Conservation (phyloP, 164 flowering plant species). For the Vitis amurensis region DNA sequence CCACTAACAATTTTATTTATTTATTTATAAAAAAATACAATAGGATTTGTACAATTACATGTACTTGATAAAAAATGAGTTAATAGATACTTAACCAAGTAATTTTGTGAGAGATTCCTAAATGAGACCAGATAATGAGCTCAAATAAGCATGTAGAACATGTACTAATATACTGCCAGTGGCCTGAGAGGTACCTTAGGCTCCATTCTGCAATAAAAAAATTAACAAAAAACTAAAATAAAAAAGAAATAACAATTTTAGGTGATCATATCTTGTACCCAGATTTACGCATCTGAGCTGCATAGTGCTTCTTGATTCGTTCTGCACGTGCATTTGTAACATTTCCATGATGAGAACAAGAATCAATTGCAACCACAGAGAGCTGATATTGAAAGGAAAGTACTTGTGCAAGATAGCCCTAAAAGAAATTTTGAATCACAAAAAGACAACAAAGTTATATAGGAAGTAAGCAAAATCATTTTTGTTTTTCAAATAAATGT, state of each 20-base stretch:
- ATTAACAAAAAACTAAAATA: not conserved
- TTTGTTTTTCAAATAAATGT: not conserved
- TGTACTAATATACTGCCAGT: too few relatives aligned
- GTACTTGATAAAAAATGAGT: too few relatives aligned
- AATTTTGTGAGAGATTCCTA: too few relatives aligned
- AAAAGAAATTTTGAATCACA: conserved; percentile 9
- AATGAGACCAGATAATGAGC: too few relatives aligned
- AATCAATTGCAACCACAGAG: conserved; percentile 82
- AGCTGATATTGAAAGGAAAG: conserved; percentile 74
- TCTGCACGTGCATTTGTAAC: conserved; percentile 73
- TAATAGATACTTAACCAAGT: too few relatives aligned
- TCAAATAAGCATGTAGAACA: too few relatives aligned
- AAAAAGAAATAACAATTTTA: not conserved
- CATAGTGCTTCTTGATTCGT: conserved; percentile 76
- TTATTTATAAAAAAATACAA: too few relatives aligned
- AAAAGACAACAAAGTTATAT: not conserved
- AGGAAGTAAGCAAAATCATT: too few relatives aligned
- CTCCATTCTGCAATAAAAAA: not conserved
- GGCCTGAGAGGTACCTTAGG: too few relatives aligned
- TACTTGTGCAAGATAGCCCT: conserved; percentile 96
- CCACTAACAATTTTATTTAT: too few relatives aligned
- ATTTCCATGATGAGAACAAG: conserved; percentile 80
- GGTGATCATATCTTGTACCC: conserved; percentile 32
- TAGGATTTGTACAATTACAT: too few relatives aligned
- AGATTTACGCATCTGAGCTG: conserved; percentile 52